Evolutionary conservation across 306 rosid genomes (phyloP).

Genomic region (Carpinus fangiana): DNA sequence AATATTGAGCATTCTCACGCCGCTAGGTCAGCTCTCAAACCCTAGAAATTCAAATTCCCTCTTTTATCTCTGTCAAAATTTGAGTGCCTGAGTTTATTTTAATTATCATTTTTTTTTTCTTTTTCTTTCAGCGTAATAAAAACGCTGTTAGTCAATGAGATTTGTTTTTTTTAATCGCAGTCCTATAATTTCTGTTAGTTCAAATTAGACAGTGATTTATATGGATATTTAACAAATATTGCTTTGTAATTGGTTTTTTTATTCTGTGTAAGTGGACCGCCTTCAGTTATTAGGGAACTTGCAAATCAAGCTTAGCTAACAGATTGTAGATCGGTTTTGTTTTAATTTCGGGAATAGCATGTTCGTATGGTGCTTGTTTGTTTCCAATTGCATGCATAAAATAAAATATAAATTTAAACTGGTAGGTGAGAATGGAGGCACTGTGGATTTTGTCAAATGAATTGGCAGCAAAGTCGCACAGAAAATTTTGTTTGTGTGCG

Average conservation of each 20-base stretch:
- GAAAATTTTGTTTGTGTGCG: background rate
- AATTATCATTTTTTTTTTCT: background rate
- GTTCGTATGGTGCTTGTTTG: background rate
- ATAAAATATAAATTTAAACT: background rate
- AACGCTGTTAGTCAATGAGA: background rate
- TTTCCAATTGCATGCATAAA: background rate
- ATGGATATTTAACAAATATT: background rate
- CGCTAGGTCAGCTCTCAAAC: slow-evolving; percentile 48
- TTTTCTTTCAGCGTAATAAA: background rate
- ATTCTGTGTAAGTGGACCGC: background rate
- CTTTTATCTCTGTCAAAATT: background rate
- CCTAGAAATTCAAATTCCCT: background rate
- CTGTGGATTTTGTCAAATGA: background rate
- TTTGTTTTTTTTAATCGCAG: background rate
- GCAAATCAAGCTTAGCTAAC: background rate
- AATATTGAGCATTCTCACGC: slow-evolving; percentile 76
- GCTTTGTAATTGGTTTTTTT: background rate
- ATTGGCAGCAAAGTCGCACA: background rate
- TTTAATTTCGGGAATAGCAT: background rate
- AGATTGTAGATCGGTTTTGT: background rate
- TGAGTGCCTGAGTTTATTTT: background rate
- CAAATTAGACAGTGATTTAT: background rate
- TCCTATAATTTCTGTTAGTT: background rate
- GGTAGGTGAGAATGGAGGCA: background rate
- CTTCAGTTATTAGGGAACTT: background rate